Evolutionary conservation across 2,329 filamentous ascomycete genomes (phyloP).

Genomic region (Orbilia brochopaga): DNA sequence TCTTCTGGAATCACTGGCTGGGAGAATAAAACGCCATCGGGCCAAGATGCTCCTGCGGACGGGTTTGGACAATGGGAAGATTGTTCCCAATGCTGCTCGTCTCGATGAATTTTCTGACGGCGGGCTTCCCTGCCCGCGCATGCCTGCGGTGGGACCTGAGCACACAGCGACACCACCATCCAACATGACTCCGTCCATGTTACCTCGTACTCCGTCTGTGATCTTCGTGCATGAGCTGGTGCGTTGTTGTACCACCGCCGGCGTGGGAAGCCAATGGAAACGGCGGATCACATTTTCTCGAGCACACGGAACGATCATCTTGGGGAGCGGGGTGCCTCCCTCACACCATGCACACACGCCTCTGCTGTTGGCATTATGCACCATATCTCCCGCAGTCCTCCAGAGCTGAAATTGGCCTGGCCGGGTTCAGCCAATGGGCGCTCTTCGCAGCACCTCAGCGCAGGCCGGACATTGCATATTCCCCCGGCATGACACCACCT

Average conservation of each 20-base stretch:
- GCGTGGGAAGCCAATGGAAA: slow-evolving; percentile 37
- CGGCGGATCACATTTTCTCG: slow-evolving; percentile 35
- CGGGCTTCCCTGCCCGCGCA: neutral
- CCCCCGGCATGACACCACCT: slow-evolving; percentile 40
- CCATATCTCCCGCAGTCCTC: slow-evolving; percentile 30
- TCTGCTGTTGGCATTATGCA: slow-evolving; percentile 12
- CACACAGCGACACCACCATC: neutral
- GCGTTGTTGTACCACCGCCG: slow-evolving; percentile 35
- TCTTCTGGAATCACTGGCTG: slow-evolving; percentile 15
- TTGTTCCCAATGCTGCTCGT: slow-evolving; percentile 32
- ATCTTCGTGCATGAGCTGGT: slow-evolving; percentile 44
- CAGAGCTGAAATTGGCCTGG: slow-evolving; percentile 44
- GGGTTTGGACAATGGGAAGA: slow-evolving; percentile 1
- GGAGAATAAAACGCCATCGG: slow-evolving; percentile 37
- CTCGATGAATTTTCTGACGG: slow-evolving; percentile 8
- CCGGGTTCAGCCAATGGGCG: slow-evolving; percentile 9
- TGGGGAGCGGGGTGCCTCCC: slow-evolving; percentile 46
- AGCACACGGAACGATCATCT: slow-evolving; percentile 18
- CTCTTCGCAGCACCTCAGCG: neutral
- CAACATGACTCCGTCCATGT: no score
- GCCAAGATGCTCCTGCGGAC: neutral
- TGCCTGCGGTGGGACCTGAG: neutral
- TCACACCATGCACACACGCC: slow-evolving; percentile 8
- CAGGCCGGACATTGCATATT: slow-evolving; percentile 18
- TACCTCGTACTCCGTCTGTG: slow-evolving; percentile 20